These are phyloP conservation scores for Eimeria brunetti DNA, from an alignment of 169 alveolate genomes.

Conservation along the genomic window DNA sequence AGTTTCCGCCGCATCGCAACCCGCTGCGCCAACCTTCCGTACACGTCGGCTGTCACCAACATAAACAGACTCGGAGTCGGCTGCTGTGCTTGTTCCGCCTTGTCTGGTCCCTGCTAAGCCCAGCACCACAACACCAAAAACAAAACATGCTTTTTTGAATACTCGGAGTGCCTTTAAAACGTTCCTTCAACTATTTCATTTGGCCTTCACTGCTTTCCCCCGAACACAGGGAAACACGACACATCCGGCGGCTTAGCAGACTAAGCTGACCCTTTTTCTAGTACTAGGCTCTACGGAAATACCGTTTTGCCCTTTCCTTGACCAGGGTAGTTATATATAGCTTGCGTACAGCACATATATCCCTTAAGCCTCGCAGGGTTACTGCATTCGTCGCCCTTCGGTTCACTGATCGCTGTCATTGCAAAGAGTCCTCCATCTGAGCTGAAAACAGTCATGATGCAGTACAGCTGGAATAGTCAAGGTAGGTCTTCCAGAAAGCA, in stretches of 20 bases:
- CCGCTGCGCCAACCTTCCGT: not conserved
- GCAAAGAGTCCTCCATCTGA: too few relatives aligned
- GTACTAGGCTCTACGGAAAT: not conserved
- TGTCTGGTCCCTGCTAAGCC: not conserved
- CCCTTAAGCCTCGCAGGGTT: too few relatives aligned
- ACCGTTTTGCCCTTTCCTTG: not conserved
- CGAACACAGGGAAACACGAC: not conserved
- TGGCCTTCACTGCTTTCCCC: not conserved
- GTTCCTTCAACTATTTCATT: not conserved
- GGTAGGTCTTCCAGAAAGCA: too few relatives aligned
- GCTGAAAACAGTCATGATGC: too few relatives aligned
- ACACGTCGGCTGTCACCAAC: not conserved
- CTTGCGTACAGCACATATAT: too few relatives aligned
- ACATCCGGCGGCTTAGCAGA: not conserved
- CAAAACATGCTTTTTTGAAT: not conserved
- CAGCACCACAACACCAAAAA: not conserved
- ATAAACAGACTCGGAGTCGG: constrained; percentile 4
- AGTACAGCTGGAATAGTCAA: too few relatives aligned
- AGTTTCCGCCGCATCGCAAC: not conserved
- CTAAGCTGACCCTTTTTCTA: not conserved
- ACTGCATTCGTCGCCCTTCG: too few relatives aligned
- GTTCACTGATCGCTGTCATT: too few relatives aligned
- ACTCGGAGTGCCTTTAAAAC: not conserved
- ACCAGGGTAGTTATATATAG: too few relatives aligned
- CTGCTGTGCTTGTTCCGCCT: not conserved